phyloP scores from a whole-genome alignment of 306 rosid genomes.

The Gastrolobium villosum region DNA sequence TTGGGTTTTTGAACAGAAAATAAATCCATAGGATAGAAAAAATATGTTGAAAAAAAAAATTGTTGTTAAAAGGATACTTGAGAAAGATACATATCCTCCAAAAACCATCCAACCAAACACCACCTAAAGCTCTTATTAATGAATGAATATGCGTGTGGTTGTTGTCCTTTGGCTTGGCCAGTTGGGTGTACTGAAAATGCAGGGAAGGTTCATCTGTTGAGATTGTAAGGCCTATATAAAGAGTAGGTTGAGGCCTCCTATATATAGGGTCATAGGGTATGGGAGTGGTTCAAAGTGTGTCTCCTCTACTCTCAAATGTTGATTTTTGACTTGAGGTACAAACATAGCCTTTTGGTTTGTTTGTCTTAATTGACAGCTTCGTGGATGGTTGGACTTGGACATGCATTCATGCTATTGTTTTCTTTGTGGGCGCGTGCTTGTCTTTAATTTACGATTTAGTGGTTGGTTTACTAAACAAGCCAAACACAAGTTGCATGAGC shows the following conservation, averaged over 20 bases:
- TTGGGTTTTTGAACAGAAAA: too few relatives aligned
- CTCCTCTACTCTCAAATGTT: conserved; percentile 1
- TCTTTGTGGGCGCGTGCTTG: conserved; percentile 49
- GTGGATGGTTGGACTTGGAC: conserved; percentile 23
- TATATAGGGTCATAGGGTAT: conserved; percentile 18
- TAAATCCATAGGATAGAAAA: too few relatives aligned
- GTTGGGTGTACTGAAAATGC: conserved; percentile 42
- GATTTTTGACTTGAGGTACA: conserved; percentile 23
- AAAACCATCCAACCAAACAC: too few relatives aligned
- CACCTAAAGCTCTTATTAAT: not conserved
- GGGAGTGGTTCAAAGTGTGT: conserved; percentile 36
- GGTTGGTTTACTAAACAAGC: not conserved
- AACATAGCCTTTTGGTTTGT: not conserved
- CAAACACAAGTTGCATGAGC: not conserved
- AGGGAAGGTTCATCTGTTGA: conserved; percentile 7
- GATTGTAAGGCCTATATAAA: conserved; percentile 9
- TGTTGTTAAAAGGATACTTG: too few relatives aligned
- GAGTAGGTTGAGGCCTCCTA: conserved; percentile 43
- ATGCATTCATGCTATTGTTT: conserved; percentile 41
- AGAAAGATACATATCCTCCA: too few relatives aligned
- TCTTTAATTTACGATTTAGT: conserved; percentile 14
- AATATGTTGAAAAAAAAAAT: too few relatives aligned
- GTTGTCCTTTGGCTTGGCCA: conserved; percentile 21
- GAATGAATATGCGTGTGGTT: not conserved
- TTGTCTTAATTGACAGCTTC: not conserved